phyloP scores from a whole-genome alignment of 768 basidiomycete species.

The Baorangia bicolor region DNA sequence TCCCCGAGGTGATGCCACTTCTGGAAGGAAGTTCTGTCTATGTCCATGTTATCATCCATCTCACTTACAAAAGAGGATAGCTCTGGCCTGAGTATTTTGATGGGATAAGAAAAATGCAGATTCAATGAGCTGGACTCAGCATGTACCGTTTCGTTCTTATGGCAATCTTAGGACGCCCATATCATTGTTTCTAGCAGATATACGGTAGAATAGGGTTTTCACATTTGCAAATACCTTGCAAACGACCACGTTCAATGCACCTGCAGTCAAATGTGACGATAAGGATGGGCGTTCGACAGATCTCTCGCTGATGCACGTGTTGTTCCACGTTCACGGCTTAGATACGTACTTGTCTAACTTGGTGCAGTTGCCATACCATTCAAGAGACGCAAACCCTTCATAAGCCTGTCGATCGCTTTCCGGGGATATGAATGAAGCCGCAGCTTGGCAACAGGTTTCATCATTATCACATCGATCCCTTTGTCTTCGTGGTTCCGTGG shows the following conservation, averaged over 20 bases:
- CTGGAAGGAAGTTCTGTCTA: conserved; percentile 20
- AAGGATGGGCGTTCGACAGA: conserved; percentile 15
- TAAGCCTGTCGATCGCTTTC: conserved; percentile 19
- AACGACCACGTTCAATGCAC: conserved; percentile 2
- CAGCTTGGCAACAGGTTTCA: conserved; percentile 26
- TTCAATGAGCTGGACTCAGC: background rate
- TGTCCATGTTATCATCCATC: conserved; percentile 5
- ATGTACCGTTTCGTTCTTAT: background rate
- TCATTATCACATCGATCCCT: conserved; percentile 29
- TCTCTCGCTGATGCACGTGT: conserved; percentile 20
- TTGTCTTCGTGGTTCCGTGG: conserved; percentile 32
- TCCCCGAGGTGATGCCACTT: conserved; percentile 33
- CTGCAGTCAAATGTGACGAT: conserved; percentile 28
- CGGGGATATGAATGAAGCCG: conserved; percentile 19
- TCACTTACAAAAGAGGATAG: background rate
- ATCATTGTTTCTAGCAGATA: background rate
- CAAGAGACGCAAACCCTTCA: conserved; percentile 3
- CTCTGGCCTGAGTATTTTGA: background rate
- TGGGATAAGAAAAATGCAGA: background rate
- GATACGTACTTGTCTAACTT: background rate
- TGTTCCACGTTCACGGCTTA: conserved; percentile 11
- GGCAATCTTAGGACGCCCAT: background rate
- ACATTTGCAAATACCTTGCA: conserved; percentile 15
- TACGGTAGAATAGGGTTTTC: background rate
- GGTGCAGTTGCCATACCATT: conserved; percentile 2